Evolutionary conservation across 352 stramenopile species (phyloP).

Genomic region (Globisporangium emineosum): DNA sequence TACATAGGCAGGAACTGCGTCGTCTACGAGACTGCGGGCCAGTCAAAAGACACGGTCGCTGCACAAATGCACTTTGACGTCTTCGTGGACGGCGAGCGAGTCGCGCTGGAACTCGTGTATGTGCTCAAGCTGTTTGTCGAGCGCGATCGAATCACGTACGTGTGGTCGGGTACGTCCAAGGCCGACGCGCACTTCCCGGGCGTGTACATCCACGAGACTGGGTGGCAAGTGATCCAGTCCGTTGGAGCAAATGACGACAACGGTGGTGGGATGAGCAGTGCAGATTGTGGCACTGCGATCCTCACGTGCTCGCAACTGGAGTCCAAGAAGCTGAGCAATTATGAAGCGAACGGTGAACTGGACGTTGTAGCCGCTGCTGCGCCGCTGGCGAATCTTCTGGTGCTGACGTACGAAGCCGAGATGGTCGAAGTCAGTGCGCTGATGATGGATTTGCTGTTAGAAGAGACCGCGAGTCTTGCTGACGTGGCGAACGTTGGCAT

Average conservation of each 20-base stretch:
- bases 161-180: background rate
- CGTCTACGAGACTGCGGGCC: background rate
- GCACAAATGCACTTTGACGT: background rate
- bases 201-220: slow-evolving; percentile 3
- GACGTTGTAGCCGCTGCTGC: background rate
- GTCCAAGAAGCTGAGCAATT: background rate
- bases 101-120: background rate
- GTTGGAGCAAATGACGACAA: background rate
- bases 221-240: background rate
- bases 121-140: background rate
- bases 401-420: slow-evolving; percentile 1
- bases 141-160: background rate
- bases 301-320: background rate
- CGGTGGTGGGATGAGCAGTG: background rate
- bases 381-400: background rate
- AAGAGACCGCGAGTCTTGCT: background rate
- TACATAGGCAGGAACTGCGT: background rate
- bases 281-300: background rate
- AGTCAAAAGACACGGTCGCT: background rate
- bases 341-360: background rate
- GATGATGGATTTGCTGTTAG: background rate
- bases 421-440: background rate
- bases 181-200: background rate
- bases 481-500: no score
- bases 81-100: background rate